Base-by-base conservation (phyloP, 2,329 filamentous ascomycete genomes). In the Aureobasidium melanogenum region DNA sequence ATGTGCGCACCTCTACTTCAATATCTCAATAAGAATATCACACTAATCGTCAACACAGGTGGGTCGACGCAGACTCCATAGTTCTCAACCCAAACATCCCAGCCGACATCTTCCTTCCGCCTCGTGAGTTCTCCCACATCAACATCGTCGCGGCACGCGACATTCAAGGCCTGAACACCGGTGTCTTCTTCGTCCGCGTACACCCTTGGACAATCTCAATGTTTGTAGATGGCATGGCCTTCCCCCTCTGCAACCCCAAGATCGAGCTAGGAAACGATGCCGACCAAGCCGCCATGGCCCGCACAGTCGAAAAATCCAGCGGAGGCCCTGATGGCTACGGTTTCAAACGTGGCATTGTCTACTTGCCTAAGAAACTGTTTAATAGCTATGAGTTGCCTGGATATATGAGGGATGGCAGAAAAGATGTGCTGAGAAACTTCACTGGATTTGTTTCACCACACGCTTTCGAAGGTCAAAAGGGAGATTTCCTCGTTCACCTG, bases 31-130 rank as follows among this genome's bases (percentile, higher is more conserved):
- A 44, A 10, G n/a, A 44, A 7, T 36, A 36, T 1, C 10, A 44
- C 5, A 44, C 22, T 26, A 10, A 44, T 8, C 32, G 6, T 15
- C 9, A 6, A 8, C 41, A 44, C 19, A 56, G 52, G 52, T 58
- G 63, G 61, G 52, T 65, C 28, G 66, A 67, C 26, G 62, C 67
- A 24, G 58, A 64, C 44, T 57, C 63, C 38, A 55, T 68, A 24
- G 44, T 70, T 38, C 62, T 67, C 26, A 69, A 71, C 38, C 64
- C 65, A 9, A 56, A 62, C 43, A 62, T 69, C 15, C 67, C 69
- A 1, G 62, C 69, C 39, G 56, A 67, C 22, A 63, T 62, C 17
- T 71, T 71, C 63, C 66, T 70, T 2, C 70, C 69, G 8, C 68
- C 69, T 0, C 36, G 57, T 6, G 56, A 65, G 5, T 65, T 68